Evolutionary conservation across 2,329 filamentous ascomycete genomes (phyloP).

Genomic region (Sarocladium kiliense): DNA sequence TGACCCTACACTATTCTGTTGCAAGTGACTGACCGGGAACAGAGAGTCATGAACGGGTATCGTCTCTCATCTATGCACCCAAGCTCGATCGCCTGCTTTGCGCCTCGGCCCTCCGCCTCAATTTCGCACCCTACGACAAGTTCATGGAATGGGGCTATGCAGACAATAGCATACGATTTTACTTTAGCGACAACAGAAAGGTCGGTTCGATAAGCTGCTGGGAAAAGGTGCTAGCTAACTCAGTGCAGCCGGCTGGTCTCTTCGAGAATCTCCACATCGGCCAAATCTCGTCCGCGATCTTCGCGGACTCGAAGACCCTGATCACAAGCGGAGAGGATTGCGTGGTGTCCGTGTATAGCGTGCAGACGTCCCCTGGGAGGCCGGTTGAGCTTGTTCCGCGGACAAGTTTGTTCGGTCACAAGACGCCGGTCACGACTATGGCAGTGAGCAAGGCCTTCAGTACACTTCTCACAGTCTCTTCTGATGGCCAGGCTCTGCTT

Average conservation of each 20-base stretch:
- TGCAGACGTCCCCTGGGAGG: slow-evolving; percentile 59
- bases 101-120: slow-evolving; percentile 76
- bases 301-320: slow-evolving; percentile 85
- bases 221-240: no score
- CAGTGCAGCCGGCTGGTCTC: slow-evolving; percentile 61
- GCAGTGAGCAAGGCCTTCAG: slow-evolving; percentile 85
- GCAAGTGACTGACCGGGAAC: background rate
- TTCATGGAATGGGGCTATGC: slow-evolving; percentile 96
- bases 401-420: slow-evolving; percentile 85
- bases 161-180: slow-evolving; percentile 90
- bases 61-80: slow-evolving; percentile 70
- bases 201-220: no score
- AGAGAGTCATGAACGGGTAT: slow-evolving; percentile 72
- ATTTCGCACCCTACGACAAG: slow-evolving; percentile 87
- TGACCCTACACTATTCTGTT: background rate
- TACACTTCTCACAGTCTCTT: slow-evolving; percentile 76
- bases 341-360: slow-evolving; percentile 78
- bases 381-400: slow-evolving; percentile 73
- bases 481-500: slow-evolving; percentile 76
- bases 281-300: slow-evolving; percentile 75
- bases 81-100: slow-evolving; percentile 81
- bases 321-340: slow-evolving; percentile 92
- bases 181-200: slow-evolving; percentile 75
- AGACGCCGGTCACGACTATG: slow-evolving; percentile 73
- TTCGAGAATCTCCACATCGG: slow-evolving; percentile 94